Conservation (phyloP, 73 alveolate genomes). For the Symbiodinium natans region DNA sequence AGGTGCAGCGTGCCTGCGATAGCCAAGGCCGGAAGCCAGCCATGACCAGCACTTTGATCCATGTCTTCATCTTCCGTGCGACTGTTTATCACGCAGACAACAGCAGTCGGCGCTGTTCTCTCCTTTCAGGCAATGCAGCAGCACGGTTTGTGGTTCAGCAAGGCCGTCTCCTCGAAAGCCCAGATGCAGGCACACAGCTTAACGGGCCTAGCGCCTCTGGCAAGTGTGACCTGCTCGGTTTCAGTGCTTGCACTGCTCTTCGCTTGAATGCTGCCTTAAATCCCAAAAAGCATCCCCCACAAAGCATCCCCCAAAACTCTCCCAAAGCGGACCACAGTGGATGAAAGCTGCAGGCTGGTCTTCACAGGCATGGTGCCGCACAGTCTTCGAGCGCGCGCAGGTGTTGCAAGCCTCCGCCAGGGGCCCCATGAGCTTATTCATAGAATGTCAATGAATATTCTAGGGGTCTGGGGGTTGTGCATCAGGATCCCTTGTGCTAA, state of each 20-base stretch:
- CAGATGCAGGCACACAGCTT: conserved; percentile 46
- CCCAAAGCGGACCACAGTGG: too few species aligned
- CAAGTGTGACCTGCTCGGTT: too few species aligned
- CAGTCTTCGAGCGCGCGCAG: conserved; percentile 43
- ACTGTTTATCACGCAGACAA: too few species aligned
- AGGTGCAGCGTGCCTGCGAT: conserved; percentile 81
- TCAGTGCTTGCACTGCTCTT: too few species aligned
- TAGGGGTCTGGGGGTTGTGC: too few species aligned
- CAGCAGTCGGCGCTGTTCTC: neutral
- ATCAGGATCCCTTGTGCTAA: too few species aligned
- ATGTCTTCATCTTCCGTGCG: neutral
- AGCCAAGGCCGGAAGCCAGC: conserved; percentile 9
- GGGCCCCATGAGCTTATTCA: neutral
- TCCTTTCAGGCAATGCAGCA: conserved; percentile 39
- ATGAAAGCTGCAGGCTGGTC: conserved; percentile 21
- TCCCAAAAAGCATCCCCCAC: too few species aligned
- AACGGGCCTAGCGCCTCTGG: too few species aligned
- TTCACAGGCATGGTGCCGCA: conserved; percentile 64
- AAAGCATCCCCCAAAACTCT: too few species aligned
- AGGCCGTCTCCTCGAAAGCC: conserved; percentile 27
- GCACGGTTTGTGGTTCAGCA: conserved; percentile 21
- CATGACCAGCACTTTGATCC: neutral
- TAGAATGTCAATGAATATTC: too few species aligned
- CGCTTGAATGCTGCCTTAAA: too few species aligned
- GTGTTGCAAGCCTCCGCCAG: neutral